Base-by-base conservation (phyloP, 257 asterid species). In the Solanum chilense region DNA sequence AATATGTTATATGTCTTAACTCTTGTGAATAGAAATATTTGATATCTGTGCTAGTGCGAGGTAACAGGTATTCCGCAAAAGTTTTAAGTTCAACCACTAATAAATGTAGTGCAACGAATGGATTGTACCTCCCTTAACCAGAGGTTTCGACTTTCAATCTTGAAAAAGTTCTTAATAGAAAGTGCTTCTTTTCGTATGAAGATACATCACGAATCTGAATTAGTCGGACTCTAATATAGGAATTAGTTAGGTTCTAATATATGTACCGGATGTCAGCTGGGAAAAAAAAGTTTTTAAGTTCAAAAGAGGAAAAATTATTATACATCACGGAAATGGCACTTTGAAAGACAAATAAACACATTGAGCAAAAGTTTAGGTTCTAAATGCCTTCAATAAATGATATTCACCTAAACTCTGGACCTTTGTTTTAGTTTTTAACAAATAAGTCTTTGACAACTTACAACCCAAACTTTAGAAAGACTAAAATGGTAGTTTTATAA, bases 31-130 rank as follows among this genome's bases (percentile, higher is more conserved):
- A 69, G 12, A 69, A 70, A 33, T 70, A 18, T 27, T 33, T 1
- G 7, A 31, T 69, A 69, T 69, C 0, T 70, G 1, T 70, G 25
- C 6, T 33, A 33, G 2, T 15, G 1, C 3, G 6, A 31, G 7
- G n/a, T 16, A 16, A 2, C 14, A 70, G 1, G 0, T 31, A 29
- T 29, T 9, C 1, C 13, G 0, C 7, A 45, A 20, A 75, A 76
- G 33, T 73, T 70, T 68, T 29, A 69, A 3, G 27, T 71, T 33
- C 62, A 52, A 52, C n/a, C n/a, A 52, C 62, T 4, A 7, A 52
- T 52, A 1, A 52, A 6, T 52, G n/a, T 7, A 16, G 5, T 56
- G 62, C 62, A 16, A 52, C 0, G 0, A 2, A 52, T 52, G 62
- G 1, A 1, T 7, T 56, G 5, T 18, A 2, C 11, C 5, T 56